phyloP scores from a whole-genome alignment of 1,284 basidiomycete genomes.

The Paramarasmius palmivorus region DNA sequence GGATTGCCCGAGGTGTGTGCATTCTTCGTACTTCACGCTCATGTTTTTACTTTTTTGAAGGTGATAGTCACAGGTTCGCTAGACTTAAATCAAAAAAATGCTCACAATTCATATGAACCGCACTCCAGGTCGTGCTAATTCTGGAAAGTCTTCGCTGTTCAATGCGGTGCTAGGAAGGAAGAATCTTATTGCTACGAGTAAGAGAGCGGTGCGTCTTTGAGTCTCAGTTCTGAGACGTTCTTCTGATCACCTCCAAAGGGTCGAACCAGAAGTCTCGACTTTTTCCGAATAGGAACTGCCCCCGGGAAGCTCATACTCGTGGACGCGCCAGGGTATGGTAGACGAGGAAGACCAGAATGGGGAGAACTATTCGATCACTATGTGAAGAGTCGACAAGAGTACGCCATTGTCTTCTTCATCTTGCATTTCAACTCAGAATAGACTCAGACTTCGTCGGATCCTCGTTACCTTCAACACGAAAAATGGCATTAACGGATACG shows the following conservation, averaged over 20 bases:
- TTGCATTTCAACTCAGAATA: slow-evolving; percentile 1
- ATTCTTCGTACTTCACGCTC: not conserved
- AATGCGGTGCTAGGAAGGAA: slow-evolving; percentile 65
- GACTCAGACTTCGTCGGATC: slow-evolving; percentile 59
- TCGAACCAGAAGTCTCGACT: slow-evolving; percentile 67
- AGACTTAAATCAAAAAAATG: too few relatives aligned
- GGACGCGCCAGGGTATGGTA: slow-evolving; percentile 77
- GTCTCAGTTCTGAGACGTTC: slow-evolving; percentile 1
- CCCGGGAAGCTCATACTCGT: slow-evolving; percentile 61
- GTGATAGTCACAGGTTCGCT: slow-evolving; percentile 52
- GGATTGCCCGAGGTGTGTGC: slow-evolving; percentile 52
- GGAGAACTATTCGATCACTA: slow-evolving; percentile 68
- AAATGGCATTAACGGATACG: slow-evolving; percentile 57
- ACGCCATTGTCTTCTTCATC: slow-evolving; percentile 23
- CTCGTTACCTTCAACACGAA: slow-evolving; percentile 70
- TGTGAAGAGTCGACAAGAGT: slow-evolving; percentile 59
- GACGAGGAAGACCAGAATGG: slow-evolving; percentile 73
- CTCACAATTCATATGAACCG: not conserved
- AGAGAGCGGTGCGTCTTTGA: slow-evolving; percentile 56
- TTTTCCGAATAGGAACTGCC: slow-evolving; percentile 62
- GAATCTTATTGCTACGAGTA: slow-evolving; percentile 60
- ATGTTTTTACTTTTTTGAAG: slow-evolving; percentile 26
- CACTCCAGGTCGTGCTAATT: slow-evolving; percentile 58
- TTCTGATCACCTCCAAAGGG: slow-evolving; percentile 47
- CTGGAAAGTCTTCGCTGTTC: slow-evolving; percentile 72